Evolutionary conservation across 345 rosid genomes (phyloP), one percentile per base, ranked within the genome.

Genomic region (Eucalyptus lansdowneana): DNA sequence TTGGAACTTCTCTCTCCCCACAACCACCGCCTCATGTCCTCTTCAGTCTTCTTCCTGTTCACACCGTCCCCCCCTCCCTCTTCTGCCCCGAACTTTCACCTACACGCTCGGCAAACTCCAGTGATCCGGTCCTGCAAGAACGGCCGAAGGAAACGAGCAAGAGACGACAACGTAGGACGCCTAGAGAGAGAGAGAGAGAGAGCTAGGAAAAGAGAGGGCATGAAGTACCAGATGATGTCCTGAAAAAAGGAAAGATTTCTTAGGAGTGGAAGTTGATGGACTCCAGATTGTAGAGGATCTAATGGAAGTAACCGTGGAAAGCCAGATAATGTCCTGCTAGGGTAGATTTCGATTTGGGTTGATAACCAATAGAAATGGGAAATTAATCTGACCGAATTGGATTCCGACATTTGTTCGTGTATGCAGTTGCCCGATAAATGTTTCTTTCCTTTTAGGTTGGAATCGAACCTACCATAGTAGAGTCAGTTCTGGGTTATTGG

Each of bases 401-500:
- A 76, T 76, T 11, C 13, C 5, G 5, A 40, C 15, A 6, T 40
- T 2, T 21, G 14, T 37, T 76, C 15, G 2, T 76, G 8, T 5
- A 72, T 6, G 81, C 27, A 72, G 2, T 21, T 19, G 14, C 14
- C 27, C 27, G 1, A 37, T 7, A 11, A 37, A 40, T 40, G 13
- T 21, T 40, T 76, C 29, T 76, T 21, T 21, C 2, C 83, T 76
- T 40, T 76, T 4, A 2, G 9, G 9, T 40, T 27, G 4, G 14
- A 3, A 2, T 6, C 4, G 3, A 72, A 34, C 4, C 8, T 34
- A 34, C 2, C 14, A 0, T 72, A 0, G 11, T 4, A 5, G 3
- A 34, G 2, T 17, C 22, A 2, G 4, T 34, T 37, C 2, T 0
- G 1, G 0, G 0, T 34, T 34, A 72, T 34, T 9, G 3, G 14